Base-by-base conservation (phyloP, 2,329 filamentous ascomycete species). In the Fusarium subtropicale region DNA sequence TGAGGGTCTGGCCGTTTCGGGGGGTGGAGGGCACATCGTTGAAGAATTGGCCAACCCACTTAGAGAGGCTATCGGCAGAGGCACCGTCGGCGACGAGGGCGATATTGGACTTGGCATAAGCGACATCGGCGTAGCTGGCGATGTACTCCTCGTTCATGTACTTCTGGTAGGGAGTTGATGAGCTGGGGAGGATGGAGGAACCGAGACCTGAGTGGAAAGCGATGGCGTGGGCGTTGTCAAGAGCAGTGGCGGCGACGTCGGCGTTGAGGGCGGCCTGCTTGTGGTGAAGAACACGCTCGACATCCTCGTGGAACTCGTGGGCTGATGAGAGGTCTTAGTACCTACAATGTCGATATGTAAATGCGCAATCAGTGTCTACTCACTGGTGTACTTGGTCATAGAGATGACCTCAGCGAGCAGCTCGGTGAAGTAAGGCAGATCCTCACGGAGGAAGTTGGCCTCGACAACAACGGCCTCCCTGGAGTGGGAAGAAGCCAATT, bases 381-480 rank as follows among this genome's bases (percentile, higher is more conserved):
- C 83, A 92, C 90, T 86, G 71, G 90, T 89, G 81, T 93, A 99
- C 84, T 93, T 96, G 75, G 95, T 97, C 82, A 92, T 85, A 66
- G 91, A 90, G 77, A 96, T 87, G 76, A 97, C 92, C 86, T 99
- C 97, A 78, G 91, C 93, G 74, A 99, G 88, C 72, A 99, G 87
- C 86, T 99, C 96, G 77, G 94, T 89, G 81, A 97, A 99, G 88
- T 98, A 99, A 74, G 96, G 96, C 73, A 99, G 90, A 80, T 99
- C 94, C 80, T 96, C 90, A 79, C 93, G 90, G 73, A 99, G 89
- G 87, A 99, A 99, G 85, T 92, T 97, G 80, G 96, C 93, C 82
- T 95, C 91, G 77, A 99, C 85, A 64, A 99, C 90, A 69, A 99
- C 85, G 79, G 94, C 94, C 86, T 99, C 96, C 79, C 95, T 92